Evolutionary conservation across 352 stramenopile genomes (phyloP).

Genomic region (Globisporangium viniferum): DNA sequence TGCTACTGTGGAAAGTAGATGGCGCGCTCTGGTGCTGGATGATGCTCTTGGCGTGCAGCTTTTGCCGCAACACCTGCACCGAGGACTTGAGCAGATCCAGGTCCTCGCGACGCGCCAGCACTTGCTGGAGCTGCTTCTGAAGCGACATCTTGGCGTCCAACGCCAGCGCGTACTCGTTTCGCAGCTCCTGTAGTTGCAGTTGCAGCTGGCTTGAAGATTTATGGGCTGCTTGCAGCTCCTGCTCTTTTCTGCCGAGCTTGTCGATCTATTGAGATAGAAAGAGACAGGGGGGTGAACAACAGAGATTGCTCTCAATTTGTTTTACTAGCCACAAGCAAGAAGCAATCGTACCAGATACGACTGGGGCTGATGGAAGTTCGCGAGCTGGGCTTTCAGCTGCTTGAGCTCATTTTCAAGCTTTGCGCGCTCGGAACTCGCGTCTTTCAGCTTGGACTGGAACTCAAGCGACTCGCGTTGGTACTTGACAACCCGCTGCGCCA

Average conservation of each 20-base stretch:
- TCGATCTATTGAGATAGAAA: conserved; percentile 43
- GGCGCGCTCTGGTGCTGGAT: background rate
- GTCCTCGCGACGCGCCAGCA: conserved; percentile 56
- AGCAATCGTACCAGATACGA: conserved; percentile 51
- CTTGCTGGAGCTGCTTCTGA: conserved; percentile 63
- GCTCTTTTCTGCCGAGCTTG: conserved; percentile 46
- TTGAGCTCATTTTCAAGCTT: conserved; percentile 29
- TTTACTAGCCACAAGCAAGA: background rate
- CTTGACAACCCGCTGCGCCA: conserved; percentile 71
- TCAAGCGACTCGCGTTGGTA: conserved; percentile 49
- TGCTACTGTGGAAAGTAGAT: background rate
- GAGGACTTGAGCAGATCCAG: conserved; percentile 62
- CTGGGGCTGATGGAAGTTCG: conserved; percentile 65
- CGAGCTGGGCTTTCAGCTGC: conserved; percentile 35
- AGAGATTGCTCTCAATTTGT: background rate
- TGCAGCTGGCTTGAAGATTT: conserved; percentile 26
- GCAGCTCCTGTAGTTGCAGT: conserved; percentile 40
- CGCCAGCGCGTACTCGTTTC: conserved; percentile 34
- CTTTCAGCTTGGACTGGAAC: conserved; percentile 34
- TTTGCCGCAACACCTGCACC: conserved; percentile 40
- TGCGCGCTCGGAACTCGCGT: conserved; percentile 24
- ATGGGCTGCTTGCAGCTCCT: conserved; percentile 35
- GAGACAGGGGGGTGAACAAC: background rate
- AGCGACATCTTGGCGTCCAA: conserved; percentile 44
- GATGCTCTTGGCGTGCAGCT: conserved; percentile 12